These are phyloP conservation scores for Hypoxylon perforatum DNA, from an alignment of 495 filamentous ascomycete genomes.

Conservation along the genomic window DNA sequence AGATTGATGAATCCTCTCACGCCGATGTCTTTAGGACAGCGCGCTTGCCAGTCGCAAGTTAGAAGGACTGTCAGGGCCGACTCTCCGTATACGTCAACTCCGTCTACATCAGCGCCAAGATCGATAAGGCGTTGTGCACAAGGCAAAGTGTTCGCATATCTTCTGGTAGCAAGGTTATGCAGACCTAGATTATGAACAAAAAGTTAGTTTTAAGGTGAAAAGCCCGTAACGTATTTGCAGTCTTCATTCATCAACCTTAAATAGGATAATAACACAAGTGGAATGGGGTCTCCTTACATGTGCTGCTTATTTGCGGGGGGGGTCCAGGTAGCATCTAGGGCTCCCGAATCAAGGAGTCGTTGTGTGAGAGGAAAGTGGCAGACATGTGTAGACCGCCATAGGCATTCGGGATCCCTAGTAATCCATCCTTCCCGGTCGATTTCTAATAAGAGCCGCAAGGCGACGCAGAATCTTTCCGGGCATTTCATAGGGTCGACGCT, in stretches of 20 bases:
- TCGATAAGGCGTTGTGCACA: conserved; percentile 1
- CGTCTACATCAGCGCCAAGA: conserved; percentile 2
- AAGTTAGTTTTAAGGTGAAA: too few species aligned
- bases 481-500: neutral
- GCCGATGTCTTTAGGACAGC: too few species aligned
- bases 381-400: neutral
- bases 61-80: too few species aligned
- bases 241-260: too few species aligned
- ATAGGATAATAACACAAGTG: too few species aligned
- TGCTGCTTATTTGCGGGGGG: too few species aligned
- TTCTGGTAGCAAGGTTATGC: too few species aligned
- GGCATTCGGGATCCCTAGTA: neutral
- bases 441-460: neutral
- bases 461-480: neutral
- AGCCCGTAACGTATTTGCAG: too few species aligned
- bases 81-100: neutral
- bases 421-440: conserved; percentile 2
- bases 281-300: too few species aligned
- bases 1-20: too few species aligned
- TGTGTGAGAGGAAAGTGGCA: neutral
- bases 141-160: neutral
- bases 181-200: too few species aligned
- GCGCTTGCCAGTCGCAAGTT: too few species aligned
- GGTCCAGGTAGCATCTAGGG: neutral
- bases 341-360: conserved; percentile 4